Base-by-base conservation (phyloP, 1,284 basidiomycete species). In the Leccinum subrobustum region DNA sequence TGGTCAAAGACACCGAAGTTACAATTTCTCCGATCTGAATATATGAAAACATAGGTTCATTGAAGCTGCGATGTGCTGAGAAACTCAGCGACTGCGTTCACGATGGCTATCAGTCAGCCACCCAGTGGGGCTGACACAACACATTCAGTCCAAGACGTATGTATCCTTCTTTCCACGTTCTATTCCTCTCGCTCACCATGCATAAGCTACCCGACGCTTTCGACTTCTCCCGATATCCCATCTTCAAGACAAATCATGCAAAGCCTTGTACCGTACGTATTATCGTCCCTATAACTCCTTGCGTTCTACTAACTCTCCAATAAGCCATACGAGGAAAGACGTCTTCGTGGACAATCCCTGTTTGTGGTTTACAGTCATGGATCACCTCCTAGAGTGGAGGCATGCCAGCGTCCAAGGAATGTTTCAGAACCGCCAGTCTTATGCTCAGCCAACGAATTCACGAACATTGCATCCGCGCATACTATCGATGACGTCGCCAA, bases 391-490 rank as follows among this genome's bases (percentile, higher is more conserved):
- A 27, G n/a, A 37, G 35, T 23, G 18, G 50, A 57, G 7, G 7
- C n/a, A 4, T 33, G 7, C 50, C n/a, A 31, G 5, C 57, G 48
- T 20, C 29, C 64, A 6, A 70, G 67, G 18, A 72, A 72, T 12
- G 65, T 61, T 33, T 69, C 70, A 16, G 68, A 70, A 2, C 67
- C 68, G 12, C 70, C 60, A 37, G 62, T 70, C 3, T 31, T 58
- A 39, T 69, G 57, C 25, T 69, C 67, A 0, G 67, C 65, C 23
- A 62, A 60, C 20, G 68, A 65, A n/a, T 63, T 63, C 29, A 39
- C 65, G 6, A 54, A 56, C 51, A 44, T 66, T 44, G n/a, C 48
- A 23, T 56, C 61, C 18, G 31, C 61, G 25, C 57, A 31, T 31
- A 68, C 70, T 5, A 51, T 61, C 16, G 67, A 29, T 39, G 60